Conservation (phyloP, 495 filamentous ascomycete genomes). For the Corynascus novoguineensis region DNA sequence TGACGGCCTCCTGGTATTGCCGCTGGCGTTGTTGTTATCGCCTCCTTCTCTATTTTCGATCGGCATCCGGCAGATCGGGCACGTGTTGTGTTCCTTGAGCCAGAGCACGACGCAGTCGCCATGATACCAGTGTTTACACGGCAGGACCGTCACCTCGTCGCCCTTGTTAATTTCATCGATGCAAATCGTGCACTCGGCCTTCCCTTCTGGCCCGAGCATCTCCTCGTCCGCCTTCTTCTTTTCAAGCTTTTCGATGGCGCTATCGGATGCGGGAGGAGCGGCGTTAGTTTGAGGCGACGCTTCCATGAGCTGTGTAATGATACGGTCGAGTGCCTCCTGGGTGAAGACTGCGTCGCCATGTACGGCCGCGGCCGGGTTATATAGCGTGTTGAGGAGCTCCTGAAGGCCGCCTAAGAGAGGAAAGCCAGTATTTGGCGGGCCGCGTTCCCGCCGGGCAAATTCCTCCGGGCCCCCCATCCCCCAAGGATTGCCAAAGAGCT, state of each 20-base stretch:
- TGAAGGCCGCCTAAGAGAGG: conserved; percentile 32
- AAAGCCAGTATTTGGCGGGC: conserved; percentile 10
- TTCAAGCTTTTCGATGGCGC: conserved; percentile 67
- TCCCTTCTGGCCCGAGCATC: conserved; percentile 56
- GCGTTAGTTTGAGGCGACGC: conserved; percentile 67
- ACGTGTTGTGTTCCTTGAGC: conserved; percentile 84
- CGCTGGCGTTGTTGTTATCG: not conserved
- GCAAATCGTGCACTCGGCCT: conserved; percentile 84
- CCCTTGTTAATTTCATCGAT: conserved; percentile 78
- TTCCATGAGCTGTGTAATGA: conserved; percentile 85
- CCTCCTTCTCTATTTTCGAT: conserved; percentile 45
- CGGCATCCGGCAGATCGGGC: conserved; percentile 76
- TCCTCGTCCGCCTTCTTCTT: conserved; percentile 59
- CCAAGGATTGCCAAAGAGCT: conserved; percentile 20
- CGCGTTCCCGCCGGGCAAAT: conserved; percentile 5
- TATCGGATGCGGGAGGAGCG: conserved; percentile 71
- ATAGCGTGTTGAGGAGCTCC: conserved; percentile 45
- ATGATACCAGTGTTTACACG: conserved; percentile 93
- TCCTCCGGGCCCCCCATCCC: not conserved
- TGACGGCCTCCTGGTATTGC: no score
- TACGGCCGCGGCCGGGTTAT: conserved; percentile 52
- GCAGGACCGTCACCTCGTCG: conserved; percentile 70
- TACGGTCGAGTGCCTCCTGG: conserved; percentile 83
- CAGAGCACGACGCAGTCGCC: conserved; percentile 69
- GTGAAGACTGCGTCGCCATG: conserved; percentile 85